Evolutionary conservation across 2,329 filamentous ascomycete species (phyloP).

Genomic region (Trichoderma hamatum): DNA sequence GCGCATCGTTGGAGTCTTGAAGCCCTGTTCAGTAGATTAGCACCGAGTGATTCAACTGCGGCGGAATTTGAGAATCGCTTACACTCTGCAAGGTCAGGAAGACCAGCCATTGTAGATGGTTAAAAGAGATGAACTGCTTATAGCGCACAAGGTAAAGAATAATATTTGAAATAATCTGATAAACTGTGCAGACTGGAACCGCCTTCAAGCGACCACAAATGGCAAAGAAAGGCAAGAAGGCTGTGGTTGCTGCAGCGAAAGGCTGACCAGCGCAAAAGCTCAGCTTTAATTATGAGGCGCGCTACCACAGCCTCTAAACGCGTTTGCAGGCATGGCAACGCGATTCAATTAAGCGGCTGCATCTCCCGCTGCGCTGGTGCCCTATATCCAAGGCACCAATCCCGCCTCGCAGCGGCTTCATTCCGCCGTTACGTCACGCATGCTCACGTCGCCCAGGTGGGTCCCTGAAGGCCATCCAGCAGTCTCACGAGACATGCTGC

Average conservation of each 20-base stretch:
- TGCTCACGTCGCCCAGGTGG: background rate
- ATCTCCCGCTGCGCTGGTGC: background rate
- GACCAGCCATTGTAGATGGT: slow-evolving; percentile 35
- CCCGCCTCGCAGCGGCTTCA: background rate
- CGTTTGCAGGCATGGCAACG: slow-evolving; percentile 10
- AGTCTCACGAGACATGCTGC: slow-evolving; percentile 4
- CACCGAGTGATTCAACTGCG: background rate
- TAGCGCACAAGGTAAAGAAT: background rate
- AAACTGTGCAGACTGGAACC: background rate
- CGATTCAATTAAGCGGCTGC: slow-evolving; percentile 24
- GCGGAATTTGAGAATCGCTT: slow-evolving; percentile 28
- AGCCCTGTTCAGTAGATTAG: slow-evolving; percentile 51
- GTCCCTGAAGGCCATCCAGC: slow-evolving; percentile 1
- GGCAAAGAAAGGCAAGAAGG: background rate
- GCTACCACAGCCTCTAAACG: background rate
- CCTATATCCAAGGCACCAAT: background rate
- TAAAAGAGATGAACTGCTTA: background rate
- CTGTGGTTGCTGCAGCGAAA: slow-evolving; percentile 7
- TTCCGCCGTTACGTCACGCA: slow-evolving; percentile 15
- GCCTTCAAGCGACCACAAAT: background rate
- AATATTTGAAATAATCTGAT: background rate
- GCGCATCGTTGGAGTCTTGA: slow-evolving; percentile 62
- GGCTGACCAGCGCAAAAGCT: background rate
- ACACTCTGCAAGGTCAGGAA: slow-evolving; percentile 42
- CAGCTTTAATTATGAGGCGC: slow-evolving; percentile 15